Evolutionary conservation across 176 grass and related monocot genomes (phyloP), one percentile per base, ranked within the genome.

Genomic region (Saccharum officinarum): DNA sequence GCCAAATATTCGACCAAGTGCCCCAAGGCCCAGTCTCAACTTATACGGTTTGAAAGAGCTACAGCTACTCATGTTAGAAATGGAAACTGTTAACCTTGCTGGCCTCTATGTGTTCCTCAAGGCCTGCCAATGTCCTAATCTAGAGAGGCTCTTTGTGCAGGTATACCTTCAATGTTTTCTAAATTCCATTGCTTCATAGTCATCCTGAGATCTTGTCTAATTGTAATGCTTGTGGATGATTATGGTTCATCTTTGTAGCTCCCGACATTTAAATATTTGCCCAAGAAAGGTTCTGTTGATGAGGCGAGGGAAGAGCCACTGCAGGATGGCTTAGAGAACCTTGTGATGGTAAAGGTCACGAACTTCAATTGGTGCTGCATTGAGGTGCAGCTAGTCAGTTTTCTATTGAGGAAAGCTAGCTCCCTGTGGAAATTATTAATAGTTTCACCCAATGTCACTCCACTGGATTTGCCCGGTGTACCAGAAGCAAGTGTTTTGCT

Each of bases 51-150:
- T 54, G 50, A 54, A 54, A 54, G 50, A 54, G 50, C 50, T 54
- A 33, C 88, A 91, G 39, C 23, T 96, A 37, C 83, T 96, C 25
- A 87, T 91, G 88, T 45, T 82, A n/a, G 84, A 87, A 83, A 87
- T 93, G 91, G 79, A 38, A 13, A 73, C 81, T 61, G 25, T 26
- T 28, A 83, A 89, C 81, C 81, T 96, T 10, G 61, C 79, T 33
- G 81, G 83, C 40, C 73, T 96, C n/a, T 96, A 72, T 75, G 7
- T 72, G 9, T 93, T 96, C 71, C 76, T 96, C 55, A 80, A 78
- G 50, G 65, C 61, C 17, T 89, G 45, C 77, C 70, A 80, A 36
- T 93, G 80, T 17, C 67, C 52, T 44, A 77, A 79, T 55, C 83
- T 96, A 36, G 75, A 87, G 76, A 86, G 55, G 47, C 86, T 96